Evolutionary conservation across 2,329 filamentous ascomycete genomes (phyloP).

Genomic region (Oidium heveae): DNA sequence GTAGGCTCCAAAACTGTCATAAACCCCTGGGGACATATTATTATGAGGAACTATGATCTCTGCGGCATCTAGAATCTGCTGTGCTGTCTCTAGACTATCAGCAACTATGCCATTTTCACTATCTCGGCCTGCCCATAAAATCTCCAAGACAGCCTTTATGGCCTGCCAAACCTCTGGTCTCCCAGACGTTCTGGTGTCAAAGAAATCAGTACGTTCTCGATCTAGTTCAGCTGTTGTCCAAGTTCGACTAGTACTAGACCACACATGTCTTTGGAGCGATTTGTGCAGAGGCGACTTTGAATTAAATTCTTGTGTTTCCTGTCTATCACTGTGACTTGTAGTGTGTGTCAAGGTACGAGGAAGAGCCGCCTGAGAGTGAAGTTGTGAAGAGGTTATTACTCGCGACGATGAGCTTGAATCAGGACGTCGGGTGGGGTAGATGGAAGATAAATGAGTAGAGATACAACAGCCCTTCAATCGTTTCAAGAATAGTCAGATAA

Average conservation of each 20-base stretch:
- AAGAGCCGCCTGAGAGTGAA: slow-evolving; percentile 4
- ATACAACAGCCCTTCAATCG: not conserved
- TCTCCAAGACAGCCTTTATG: slow-evolving; percentile 38
- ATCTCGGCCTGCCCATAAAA: slow-evolving; percentile 28
- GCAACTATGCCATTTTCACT: slow-evolving; percentile 14
- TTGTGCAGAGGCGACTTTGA: slow-evolving; percentile 43
- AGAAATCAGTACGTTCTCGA: slow-evolving; percentile 57
- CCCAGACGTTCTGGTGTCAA: slow-evolving; percentile 68
- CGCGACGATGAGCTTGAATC: slow-evolving; percentile 17
- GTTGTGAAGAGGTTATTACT: slow-evolving; percentile 19
- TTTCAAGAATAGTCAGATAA: not conserved
- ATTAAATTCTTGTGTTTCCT: not conserved
- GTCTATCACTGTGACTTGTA: slow-evolving; percentile 2
- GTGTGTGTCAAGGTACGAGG: slow-evolving; percentile 9
- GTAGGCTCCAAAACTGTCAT: slow-evolving; percentile 43
- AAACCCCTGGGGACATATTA: slow-evolving; percentile 37
- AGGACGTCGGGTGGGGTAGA: not conserved
- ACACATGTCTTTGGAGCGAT: slow-evolving; percentile 38
- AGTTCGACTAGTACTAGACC: slow-evolving; percentile 32
- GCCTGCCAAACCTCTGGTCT: slow-evolving; percentile 59
- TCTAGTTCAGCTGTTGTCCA: slow-evolving; percentile 50
- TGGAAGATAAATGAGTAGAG: not conserved
- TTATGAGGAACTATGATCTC: slow-evolving; percentile 53
- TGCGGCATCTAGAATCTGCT: slow-evolving; percentile 55
- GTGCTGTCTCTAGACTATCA: slow-evolving; percentile 35